Evolutionary conservation across 176 grass and related monocot genomes (phyloP).

Genomic region (Alloteropsis semialata): DNA sequence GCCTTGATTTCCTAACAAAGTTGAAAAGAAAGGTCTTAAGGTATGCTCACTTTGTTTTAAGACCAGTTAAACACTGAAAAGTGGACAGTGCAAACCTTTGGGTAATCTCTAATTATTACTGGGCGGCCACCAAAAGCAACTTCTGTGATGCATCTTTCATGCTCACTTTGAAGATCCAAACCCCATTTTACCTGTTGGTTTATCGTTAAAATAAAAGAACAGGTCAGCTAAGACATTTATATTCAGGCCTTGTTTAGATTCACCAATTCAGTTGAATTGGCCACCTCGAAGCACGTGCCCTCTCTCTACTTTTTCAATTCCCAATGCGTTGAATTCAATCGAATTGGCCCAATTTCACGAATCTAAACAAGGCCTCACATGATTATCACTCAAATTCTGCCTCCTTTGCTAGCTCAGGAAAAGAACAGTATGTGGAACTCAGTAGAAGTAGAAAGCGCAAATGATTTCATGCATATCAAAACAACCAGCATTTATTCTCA

Average conservation of each 20-base stretch:
- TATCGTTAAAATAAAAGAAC: background rate
- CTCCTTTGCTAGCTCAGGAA: background rate
- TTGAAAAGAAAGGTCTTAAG: background rate
- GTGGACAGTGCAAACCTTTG: slow-evolving; percentile 55
- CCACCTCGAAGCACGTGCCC: no score
- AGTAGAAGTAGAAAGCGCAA: background rate
- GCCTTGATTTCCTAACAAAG: slow-evolving; percentile 90
- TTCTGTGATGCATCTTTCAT: slow-evolving; percentile 99
- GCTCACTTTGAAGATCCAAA: slow-evolving; percentile 97
- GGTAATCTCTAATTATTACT: slow-evolving; percentile 98
- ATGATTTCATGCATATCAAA: slow-evolving; percentile 7
- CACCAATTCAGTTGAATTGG: no score
- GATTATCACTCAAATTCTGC: background rate
- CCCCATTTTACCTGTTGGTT: slow-evolving; percentile 83
- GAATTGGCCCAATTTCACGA: no score
- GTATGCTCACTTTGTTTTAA: background rate
- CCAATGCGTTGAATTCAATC: no score
- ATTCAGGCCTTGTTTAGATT: no score
- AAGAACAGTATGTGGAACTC: background rate
- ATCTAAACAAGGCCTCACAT: no score
- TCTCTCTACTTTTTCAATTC: no score
- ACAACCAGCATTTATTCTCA: slow-evolving; percentile 10
- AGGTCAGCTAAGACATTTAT: background rate
- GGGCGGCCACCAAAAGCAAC: slow-evolving; percentile 80
- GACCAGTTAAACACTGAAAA: slow-evolving; percentile 17